phyloP scores from a whole-genome alignment of 148 eudicot species.

The Cornus controversa region DNA sequence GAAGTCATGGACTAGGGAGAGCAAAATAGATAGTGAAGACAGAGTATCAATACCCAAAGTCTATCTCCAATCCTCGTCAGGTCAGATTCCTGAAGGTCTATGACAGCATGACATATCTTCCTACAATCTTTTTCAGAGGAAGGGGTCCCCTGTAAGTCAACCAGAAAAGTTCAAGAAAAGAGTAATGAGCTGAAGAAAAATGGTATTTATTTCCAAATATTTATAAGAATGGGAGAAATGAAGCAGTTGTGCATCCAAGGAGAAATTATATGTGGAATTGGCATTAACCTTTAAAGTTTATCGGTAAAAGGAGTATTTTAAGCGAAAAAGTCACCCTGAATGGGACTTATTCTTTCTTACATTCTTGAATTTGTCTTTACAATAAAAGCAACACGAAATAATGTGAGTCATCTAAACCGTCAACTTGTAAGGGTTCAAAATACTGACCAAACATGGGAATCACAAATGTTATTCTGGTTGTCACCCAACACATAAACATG shows the following conservation, averaged over 20 bases:
- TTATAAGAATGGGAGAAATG: too few species aligned
- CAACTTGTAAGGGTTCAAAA: neutral
- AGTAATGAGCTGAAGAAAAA: neutral
- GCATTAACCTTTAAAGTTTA: neutral
- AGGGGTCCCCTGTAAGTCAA: conserved; percentile 14
- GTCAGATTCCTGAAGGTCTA: neutral
- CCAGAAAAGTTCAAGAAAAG: neutral
- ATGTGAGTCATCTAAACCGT: neutral
- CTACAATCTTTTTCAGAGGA: conserved; percentile 16
- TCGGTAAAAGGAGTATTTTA: neutral
- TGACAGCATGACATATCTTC: conserved; percentile 4
- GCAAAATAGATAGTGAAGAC: neutral
- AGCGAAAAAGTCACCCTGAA: neutral
- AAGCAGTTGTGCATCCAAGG: neutral
- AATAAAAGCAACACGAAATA: neutral
- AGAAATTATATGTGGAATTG: neutral
- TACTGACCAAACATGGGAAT: conserved; percentile 12
- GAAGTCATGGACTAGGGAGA: neutral
- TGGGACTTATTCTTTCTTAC: neutral
- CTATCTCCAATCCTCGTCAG: neutral
- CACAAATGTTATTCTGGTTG: conserved; percentile 16
- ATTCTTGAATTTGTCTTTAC: neutral
- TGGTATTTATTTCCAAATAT: neutral
- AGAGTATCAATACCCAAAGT: neutral
- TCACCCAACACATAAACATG: conserved; percentile 22